These are phyloP conservation scores for Rhizopogon salebrosus DNA, from an alignment of 768 basidiomycete species.

Conservation along the genomic window DNA sequence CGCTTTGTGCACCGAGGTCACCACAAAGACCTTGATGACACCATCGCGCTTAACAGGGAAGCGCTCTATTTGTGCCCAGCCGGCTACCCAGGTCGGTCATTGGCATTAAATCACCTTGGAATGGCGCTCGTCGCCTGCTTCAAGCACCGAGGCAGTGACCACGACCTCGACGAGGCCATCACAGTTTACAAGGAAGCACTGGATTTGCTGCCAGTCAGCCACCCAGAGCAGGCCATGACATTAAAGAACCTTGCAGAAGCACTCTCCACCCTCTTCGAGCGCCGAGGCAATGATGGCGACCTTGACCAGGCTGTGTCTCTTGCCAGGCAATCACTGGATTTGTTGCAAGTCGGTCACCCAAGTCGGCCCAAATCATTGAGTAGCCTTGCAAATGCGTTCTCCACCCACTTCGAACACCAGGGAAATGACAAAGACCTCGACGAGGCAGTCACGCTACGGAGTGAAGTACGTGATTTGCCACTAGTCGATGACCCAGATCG, in stretches of 20 bases:
- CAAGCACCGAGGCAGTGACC: not conserved
- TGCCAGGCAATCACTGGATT: conserved; percentile 10
- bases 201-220: not conserved
- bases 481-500: conserved; percentile 8
- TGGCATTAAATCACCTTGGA: too few species aligned
- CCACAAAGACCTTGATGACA: conserved; percentile 4
- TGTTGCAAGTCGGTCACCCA: conserved; percentile 10
- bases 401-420: conserved; percentile 1
- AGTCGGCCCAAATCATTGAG: too few species aligned
- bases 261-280: not conserved
- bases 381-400: conserved; percentile 8
- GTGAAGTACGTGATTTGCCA: conserved; percentile 7
- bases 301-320: not conserved
- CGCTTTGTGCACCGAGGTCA: too few species aligned
- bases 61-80: too few species aligned
- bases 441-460: not conserved
- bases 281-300: not conserved
- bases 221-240: too few species aligned
- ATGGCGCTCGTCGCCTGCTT: too few species aligned
- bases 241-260: too few species aligned
- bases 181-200: conserved; percentile 10
- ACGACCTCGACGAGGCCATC: conserved; percentile 12
- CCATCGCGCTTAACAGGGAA: too few species aligned
- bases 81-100: too few species aligned
- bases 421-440: conserved; percentile 1